These are phyloP conservation scores for Plasmodium cynomolgi DNA, from an alignment of 169 alveolate species.

Conservation along the genomic window DNA sequence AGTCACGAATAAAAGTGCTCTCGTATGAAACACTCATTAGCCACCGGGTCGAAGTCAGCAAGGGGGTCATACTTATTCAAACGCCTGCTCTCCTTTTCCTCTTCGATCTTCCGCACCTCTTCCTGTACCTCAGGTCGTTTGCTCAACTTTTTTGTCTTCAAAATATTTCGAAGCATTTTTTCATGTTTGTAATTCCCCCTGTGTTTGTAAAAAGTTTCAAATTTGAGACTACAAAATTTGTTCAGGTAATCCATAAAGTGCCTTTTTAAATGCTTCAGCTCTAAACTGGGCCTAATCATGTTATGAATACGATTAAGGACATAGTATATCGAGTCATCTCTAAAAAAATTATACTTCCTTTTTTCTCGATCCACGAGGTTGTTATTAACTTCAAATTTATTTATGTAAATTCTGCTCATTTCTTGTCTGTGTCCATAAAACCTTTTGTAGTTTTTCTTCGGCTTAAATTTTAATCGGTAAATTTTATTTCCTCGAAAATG, in stretches of 20 bases:
- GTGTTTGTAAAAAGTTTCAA: constrained; percentile 70
- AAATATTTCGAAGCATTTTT: constrained; percentile 51
- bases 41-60: constrained; percentile 69
- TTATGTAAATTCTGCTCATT: constrained; percentile 82
- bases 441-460: constrained; percentile 86
- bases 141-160: constrained; percentile 71
- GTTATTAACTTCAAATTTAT: constrained; percentile 72
- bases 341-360: constrained; percentile 70
- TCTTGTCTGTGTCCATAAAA: constrained; percentile 85
- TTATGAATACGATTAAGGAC: constrained; percentile 68
- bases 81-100: constrained; percentile 47
- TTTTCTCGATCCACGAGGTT: constrained; percentile 22
- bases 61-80: constrained; percentile 56
- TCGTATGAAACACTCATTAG: constrained; percentile 33
- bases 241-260: constrained; percentile 46
- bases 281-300: constrained; percentile 67
- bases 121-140: constrained; percentile 69
- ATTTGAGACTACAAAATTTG: constrained; percentile 44
- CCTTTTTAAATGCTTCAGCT: constrained; percentile 38
- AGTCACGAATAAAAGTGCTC: constrained; percentile 42
- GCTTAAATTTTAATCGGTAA: constrained; percentile 82
- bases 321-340: constrained; percentile 50
- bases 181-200: constrained; percentile 72
- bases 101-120: constrained; percentile 61
- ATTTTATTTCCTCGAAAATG: constrained; percentile 90